Evolutionary conservation across 169 alveolate species (phyloP).

Genomic region (Theileria sp.): DNA sequence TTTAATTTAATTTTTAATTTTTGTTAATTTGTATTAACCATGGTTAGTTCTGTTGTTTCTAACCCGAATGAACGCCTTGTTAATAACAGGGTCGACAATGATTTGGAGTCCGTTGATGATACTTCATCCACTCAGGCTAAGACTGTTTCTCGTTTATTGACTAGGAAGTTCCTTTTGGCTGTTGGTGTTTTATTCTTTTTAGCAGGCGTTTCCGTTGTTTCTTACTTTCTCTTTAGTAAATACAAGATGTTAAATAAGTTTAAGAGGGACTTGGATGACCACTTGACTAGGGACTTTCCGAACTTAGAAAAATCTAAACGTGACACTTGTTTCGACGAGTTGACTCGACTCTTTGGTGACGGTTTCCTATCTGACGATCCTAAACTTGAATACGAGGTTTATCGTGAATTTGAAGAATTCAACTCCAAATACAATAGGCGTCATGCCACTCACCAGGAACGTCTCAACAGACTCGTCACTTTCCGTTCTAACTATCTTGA

Average conservation of each 20-base stretch:
- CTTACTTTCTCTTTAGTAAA: constrained; percentile 10
- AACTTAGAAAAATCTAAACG: neutral
- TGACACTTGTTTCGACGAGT: constrained; percentile 25
- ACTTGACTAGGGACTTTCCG: neutral
- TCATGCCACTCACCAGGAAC: constrained; percentile 13
- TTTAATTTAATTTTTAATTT: neutral
- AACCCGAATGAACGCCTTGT: constrained; percentile 7
- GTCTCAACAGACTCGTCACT: constrained; percentile 22
- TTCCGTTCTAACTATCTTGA: constrained; percentile 27
- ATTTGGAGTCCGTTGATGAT: constrained; percentile 2
- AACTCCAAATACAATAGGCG: constrained; percentile 24
- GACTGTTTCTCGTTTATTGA: neutral
- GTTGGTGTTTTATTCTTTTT: neutral
- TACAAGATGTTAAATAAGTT: neutral
- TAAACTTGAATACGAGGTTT: constrained; percentile 22
- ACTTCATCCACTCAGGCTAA: neutral
- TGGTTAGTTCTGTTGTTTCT: constrained; percentile 17
- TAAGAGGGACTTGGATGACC: neutral
- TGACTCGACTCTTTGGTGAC: constrained; percentile 14
- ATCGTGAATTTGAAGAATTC: constrained; percentile 21
- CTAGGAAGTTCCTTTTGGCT: neutral
- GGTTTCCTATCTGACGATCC: constrained; percentile 29
- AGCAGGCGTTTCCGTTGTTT: neutral
- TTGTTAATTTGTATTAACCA: neutral
- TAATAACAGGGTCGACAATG: constrained; percentile 14